Percentiles rank a stretch among this genome's conserved stretches.
These are phyloP conservation scores for Yarrowia sp. DNA, from an alignment of 805 yeast genomes.

Conservation along the genomic window DNA sequence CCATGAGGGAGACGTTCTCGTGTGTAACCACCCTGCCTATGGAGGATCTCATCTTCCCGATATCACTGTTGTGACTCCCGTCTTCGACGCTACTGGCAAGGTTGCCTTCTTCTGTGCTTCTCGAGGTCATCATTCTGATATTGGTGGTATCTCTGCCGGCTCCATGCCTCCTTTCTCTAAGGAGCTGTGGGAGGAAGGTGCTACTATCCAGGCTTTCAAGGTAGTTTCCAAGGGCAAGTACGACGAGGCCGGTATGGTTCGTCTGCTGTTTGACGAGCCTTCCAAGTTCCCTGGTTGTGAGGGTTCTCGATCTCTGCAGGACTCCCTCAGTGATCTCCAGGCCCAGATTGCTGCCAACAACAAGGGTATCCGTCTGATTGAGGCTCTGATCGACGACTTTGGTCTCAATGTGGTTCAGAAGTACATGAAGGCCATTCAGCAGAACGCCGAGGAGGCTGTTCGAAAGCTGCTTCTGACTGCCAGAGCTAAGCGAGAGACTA, in stretches of 20 bases:
- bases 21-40: slow-evolving; percentile 75
- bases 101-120: slow-evolving; percentile 88
- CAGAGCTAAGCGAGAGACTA: slow-evolving; percentile 37
- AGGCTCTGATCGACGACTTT: slow-evolving; percentile 60
- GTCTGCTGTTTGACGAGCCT: slow-evolving; percentile 66
- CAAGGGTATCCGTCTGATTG: slow-evolving; percentile 71
- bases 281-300: slow-evolving; percentile 81
- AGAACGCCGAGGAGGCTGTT: slow-evolving; percentile 74
- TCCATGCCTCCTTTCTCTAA: slow-evolving; percentile 93
- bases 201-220: slow-evolving; percentile 74
- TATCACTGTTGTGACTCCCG: slow-evolving; percentile 90
- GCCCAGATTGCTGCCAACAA: slow-evolving; percentile 89
- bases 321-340: slow-evolving; percentile 78
- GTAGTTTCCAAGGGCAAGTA: slow-evolving; percentile 70
- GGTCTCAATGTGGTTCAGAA: slow-evolving; percentile 56
- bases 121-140: slow-evolving; percentile 95
- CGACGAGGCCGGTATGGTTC: slow-evolving; percentile 66
- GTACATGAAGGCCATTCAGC: slow-evolving; percentile 81
- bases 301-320: slow-evolving; percentile 81
- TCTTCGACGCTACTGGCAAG: slow-evolving; percentile 51
- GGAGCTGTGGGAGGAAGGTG: slow-evolving; percentile 86
- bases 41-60: slow-evolving; percentile 91
- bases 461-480: slow-evolving; percentile 45
- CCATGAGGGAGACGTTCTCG: slow-evolving; percentile 69
- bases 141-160: slow-evolving; percentile 89